Evolutionary conservation across 2,329 filamentous ascomycete species (phyloP).

Genomic region (Pseudogymnoascus sp.): DNA sequence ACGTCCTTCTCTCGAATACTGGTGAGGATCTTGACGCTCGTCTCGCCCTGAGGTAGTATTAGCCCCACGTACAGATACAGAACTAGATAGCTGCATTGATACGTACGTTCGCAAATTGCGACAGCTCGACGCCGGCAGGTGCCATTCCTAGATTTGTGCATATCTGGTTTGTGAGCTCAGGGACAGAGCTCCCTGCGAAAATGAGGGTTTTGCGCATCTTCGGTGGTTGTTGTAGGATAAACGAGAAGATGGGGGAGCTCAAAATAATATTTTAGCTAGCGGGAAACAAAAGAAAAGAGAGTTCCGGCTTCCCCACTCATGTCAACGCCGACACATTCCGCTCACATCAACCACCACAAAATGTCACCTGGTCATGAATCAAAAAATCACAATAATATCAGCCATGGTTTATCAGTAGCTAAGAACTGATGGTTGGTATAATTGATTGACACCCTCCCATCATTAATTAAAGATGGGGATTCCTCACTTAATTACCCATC

Average conservation of each 20-base stretch:
- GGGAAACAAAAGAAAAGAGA: conserved; percentile 2
- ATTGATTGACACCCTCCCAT: background rate
- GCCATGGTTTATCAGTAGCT: background rate
- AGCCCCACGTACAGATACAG: conserved; percentile 22
- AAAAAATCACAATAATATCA: background rate
- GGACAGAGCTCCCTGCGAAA: conserved; percentile 61
- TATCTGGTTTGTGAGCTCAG: conserved; percentile 56
- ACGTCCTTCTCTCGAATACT: conserved; percentile 96
- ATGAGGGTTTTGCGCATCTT: conserved; percentile 60
- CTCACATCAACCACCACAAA: background rate
- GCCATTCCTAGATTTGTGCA: conserved; percentile 61
- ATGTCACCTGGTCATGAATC: background rate
- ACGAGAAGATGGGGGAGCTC: conserved; percentile 3
- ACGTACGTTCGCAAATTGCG: conserved; percentile 63
- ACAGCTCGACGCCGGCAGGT: conserved; percentile 56
- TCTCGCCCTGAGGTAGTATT: conserved; percentile 49
- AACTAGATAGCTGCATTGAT: conserved; percentile 25
- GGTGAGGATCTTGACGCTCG: conserved; percentile 60
- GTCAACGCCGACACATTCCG: conserved; percentile 7
- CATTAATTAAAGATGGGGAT: conserved; percentile 48
- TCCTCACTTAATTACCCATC: conserved; percentile 43
- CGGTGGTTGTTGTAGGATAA: conserved; percentile 15
- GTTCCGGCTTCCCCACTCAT: conserved; percentile 5
- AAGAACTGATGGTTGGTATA: background rate
- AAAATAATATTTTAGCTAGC: conserved; percentile 11